Conservation (phyloP, 352 stramenopile species). For the Phytophthora pinifolia region DNA sequence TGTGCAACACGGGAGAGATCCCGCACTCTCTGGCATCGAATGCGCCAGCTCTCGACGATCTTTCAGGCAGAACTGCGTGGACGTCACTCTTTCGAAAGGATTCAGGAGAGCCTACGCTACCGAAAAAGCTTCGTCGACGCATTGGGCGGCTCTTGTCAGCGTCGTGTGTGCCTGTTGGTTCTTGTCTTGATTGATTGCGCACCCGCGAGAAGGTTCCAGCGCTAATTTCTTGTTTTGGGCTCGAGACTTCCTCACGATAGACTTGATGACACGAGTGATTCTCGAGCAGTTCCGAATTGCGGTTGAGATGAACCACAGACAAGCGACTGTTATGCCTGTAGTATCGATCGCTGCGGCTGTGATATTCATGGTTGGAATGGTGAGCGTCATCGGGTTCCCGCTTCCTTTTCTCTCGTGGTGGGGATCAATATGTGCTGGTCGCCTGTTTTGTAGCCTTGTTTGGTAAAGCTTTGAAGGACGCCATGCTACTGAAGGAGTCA, state of each 20-base stretch:
- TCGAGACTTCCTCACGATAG: no score
- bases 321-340: conserved; percentile 6
- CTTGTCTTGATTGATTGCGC: no score
- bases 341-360: conserved; percentile 9
- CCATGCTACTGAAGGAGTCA: no score
- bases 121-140: background rate
- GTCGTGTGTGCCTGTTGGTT: conserved; percentile 22
- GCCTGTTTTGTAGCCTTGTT: no score
- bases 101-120: background rate
- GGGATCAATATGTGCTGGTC: conserved; percentile 9
- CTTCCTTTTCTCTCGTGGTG: conserved; percentile 46
- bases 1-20: no score
- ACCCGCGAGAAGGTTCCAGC: no score
- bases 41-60: background rate
- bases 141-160: conserved; percentile 2
- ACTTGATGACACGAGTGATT: no score
- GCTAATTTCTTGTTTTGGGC: no score
- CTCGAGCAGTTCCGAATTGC: conserved; percentile 29
- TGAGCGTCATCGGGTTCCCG: conserved; percentile 33
- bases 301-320: background rate
- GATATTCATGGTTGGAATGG: conserved; percentile 16
- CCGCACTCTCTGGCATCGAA: background rate
- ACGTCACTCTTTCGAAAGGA: conserved; percentile 33
- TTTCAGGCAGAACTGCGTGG: conserved; percentile 37
- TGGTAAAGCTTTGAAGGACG: no score